Evolutionary conservation across 2,329 filamentous ascomycete genomes (phyloP), one percentile per base, ranked within the genome.

Genomic region (Verticillium zaregamsianum): DNA sequence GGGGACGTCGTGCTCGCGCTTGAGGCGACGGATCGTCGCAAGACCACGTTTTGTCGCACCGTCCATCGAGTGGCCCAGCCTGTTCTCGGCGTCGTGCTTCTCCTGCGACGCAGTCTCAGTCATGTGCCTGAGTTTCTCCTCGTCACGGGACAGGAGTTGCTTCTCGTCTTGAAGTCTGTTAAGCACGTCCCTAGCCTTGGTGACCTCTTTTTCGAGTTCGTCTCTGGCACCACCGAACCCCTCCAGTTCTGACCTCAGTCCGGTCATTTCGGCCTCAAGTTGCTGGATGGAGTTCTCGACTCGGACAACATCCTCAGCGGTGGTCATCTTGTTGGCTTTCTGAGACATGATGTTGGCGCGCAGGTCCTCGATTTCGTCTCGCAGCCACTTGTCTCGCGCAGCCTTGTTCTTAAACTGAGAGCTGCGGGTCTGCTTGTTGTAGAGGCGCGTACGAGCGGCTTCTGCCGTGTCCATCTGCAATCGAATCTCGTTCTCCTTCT

Each of bases 401-500:
- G 86, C 85, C 79, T 97, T 97, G 73, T 87, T 96, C 71, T 85
- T 90, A 75, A 97, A 99, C 65, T 92, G 90, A 20, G 90, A 90
- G 66, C 90, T 93, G 55, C 94, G 89, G 54, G 90, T 92, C 76
- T 99, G 94, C 74, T 99, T 99, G 58, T 91, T 91, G 71, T 96
- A 92, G 8, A 99, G 84, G 40, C 93, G 88, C 66, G 90, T 87
- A 52, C 91, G 85, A 5, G 86, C 84, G 8, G 89, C 89, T 69
- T 96, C 90, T 0, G 90, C 90, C 58, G 90, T 82, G 56, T 93
- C 90, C 12, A 98, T 82, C 63, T 90, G 86, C 61, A 88, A 81
- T 69, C 88, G 89, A 32, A 91, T 80, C 17, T 86, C 83, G 17
- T 84, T 82, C 72, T 97, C 95, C 63, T 92, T 84, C 59, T 86